Base-by-base conservation (phyloP, 208 protist species). In the Crithidia expoeki region DNA sequence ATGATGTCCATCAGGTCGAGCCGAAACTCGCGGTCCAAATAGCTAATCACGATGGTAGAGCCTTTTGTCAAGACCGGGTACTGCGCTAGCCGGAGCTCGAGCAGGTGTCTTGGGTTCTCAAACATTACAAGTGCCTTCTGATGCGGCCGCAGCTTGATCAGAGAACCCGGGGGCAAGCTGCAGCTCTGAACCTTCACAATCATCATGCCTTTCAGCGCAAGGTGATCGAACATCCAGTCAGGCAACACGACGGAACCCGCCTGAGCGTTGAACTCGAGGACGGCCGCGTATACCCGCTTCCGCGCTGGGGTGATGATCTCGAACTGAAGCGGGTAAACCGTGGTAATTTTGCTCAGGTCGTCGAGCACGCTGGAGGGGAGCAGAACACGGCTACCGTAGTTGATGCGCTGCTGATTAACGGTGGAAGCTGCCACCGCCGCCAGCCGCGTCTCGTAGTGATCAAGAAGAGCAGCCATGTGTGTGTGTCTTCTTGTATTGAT, bases 311-410 rank as follows among this genome's bases (percentile, higher is more conserved):
- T 85, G 14, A 68, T 70, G 64, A 98, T 84, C 65, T 94, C 65
- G 57, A 98, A 98, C 66, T 98, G 87, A 38, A 98, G 83, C 16
- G 97, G 97, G 67, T 96, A 98, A 4, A 83, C 83, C 57, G 98
- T 88, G 25, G 86, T 87, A 44, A 97, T 80, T 25, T 68, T 73
- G 12, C 85, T 74, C 16, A 98, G 72, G 40, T 94, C 73, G 23
- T 90, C 80, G 12, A 98, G 76, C 11, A 85, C 85, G 19, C 77
- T 86, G 14, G 85, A 74, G 7, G 94, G 94, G 27, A 98, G 82
- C 5, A 97, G 74, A 25, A 98, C 92, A 56, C 94, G 94, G 14
- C 90, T 87, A 7, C 88, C 87, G 27, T 87, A 76, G 74, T 95
- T 92, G 49, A 95, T 79, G 21, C 70, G 71, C 30, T 67, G 36